Evolutionary conservation across 306 rosid species (phyloP).

Genomic region (Fragaria ananassa): DNA sequence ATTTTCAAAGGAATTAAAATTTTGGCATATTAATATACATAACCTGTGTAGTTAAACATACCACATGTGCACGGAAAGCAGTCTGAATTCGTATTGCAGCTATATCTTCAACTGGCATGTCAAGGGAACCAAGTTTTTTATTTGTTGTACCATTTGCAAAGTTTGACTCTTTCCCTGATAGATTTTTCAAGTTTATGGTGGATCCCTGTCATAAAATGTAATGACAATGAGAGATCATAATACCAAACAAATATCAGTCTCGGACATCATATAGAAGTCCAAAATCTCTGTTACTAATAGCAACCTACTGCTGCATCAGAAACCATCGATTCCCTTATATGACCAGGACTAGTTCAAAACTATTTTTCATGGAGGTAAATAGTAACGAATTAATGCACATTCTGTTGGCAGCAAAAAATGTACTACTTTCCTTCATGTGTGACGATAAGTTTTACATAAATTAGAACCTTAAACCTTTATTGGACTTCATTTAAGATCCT

Average conservation of each 20-base stretch:
- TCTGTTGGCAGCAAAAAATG: not conserved
- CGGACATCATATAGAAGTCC: not conserved
- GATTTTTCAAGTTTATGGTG: conserved; percentile 12
- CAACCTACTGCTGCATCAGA: conserved; percentile 14
- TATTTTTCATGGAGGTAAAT: not conserved
- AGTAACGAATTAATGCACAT: not conserved
- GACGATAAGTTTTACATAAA: not conserved
- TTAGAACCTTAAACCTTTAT: not conserved
- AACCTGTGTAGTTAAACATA: conserved; percentile 27
- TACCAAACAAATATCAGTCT: conserved; percentile 20
- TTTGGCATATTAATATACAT: conserved; percentile 7
- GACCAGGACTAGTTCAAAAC: not conserved
- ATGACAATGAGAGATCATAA: conserved; percentile 21
- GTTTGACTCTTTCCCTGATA: not conserved
- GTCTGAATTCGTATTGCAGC: conserved; percentile 92
- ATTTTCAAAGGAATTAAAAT: conserved; percentile 1
- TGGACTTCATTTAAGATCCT: conserved; percentile 7
- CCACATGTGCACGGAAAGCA: conserved; percentile 80
- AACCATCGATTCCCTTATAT: not conserved
- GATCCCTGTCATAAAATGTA: conserved; percentile 45
- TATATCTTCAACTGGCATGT: conserved; percentile 53
- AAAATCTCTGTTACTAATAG: too few relatives aligned
- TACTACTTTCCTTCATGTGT: not conserved
- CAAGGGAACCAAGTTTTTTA: conserved; percentile 38
- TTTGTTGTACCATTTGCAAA: conserved; percentile 36